Evolutionary conservation across 768 basidiomycete species (phyloP).

Genomic region (Auricularia sp.): DNA sequence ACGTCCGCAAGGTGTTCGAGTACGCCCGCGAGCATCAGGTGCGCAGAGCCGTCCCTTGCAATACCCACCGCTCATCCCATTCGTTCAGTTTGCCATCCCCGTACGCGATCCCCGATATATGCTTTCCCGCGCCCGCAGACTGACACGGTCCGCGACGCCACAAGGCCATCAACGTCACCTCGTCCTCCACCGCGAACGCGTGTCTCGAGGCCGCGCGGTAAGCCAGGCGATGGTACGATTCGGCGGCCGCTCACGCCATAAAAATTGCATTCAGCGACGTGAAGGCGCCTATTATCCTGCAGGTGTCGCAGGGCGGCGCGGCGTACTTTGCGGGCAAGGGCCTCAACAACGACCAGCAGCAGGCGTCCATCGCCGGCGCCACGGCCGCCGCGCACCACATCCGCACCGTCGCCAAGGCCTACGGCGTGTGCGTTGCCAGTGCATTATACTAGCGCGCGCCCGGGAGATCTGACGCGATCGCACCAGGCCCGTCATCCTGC

Average conservation of each 20-base stretch:
- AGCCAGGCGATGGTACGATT: too few relatives aligned
- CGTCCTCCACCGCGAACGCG: constrained; percentile 90
- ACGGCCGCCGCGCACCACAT: constrained; percentile 87
- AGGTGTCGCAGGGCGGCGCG: constrained; percentile 93
- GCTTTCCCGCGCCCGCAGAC: neutral
- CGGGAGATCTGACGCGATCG: neutral
- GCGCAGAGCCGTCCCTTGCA: constrained; percentile 1
- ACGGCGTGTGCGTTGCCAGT: constrained; percentile 69
- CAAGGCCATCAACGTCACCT: constrained; percentile 63
- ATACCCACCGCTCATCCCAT: constrained; percentile 6
- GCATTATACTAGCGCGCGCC: neutral
- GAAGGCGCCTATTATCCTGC: constrained; percentile 96
- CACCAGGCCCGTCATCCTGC: constrained; percentile 83
- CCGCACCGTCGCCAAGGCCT: constrained; percentile 75
- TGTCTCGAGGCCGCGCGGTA: constrained; percentile 92
- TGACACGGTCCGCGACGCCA: neutral
- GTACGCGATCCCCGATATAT: constrained; percentile 17
- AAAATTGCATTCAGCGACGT: constrained; percentile 50
- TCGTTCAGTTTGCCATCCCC: constrained; percentile 31
- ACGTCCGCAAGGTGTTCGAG: constrained; percentile 90
- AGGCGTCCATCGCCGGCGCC: constrained; percentile 91
- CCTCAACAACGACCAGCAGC: constrained; percentile 86
- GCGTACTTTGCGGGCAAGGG: constrained; percentile 98
- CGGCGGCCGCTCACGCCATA: neutral
- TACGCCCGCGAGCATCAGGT: constrained; percentile 88